These are phyloP conservation scores for Alternaria burnsii DNA, from an alignment of 2,329 filamentous ascomycete genomes.

Conservation along the genomic window DNA sequence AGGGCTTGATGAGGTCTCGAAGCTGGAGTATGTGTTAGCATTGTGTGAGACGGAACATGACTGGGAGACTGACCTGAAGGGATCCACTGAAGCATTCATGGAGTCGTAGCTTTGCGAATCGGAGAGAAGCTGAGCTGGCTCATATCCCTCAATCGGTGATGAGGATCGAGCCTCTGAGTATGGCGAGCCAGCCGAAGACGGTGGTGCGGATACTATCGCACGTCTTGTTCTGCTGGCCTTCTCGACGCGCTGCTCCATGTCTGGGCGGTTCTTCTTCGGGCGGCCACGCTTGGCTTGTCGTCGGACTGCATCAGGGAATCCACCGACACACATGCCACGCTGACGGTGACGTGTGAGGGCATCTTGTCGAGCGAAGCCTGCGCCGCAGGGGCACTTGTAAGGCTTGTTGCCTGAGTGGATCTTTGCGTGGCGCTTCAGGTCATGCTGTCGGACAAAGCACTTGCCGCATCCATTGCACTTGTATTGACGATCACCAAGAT, in stretches of 20 bases:
- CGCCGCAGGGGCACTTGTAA: conserved; percentile 92
- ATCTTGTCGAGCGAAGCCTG: conserved; percentile 93
- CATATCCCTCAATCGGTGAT: conserved; percentile 36
- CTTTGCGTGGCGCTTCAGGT: conserved; percentile 95
- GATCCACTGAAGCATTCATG: conserved; percentile 40
- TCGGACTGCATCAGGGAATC: conserved; percentile 81
- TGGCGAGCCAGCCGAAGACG: conserved; percentile 48
- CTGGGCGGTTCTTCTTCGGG: conserved; percentile 69
- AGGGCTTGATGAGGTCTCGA: conserved; percentile 42
- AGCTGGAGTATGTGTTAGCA: conserved; percentile 37
- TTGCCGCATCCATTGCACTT: conserved; percentile 93
- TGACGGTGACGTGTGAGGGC: conserved; percentile 93
- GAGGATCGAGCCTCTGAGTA: conserved; percentile 43
- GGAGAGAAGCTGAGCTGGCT: conserved; percentile 31
- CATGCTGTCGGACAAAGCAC: conserved; percentile 95
- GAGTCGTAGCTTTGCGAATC: conserved; percentile 40
- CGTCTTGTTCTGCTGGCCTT: conserved; percentile 65
- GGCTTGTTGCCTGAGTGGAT: conserved; percentile 97
- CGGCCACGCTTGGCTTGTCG: conserved; percentile 73
- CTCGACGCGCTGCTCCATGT: conserved; percentile 64
- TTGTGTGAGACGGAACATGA: neutral
- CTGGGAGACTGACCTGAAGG: conserved; percentile 35
- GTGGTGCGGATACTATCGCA: conserved; percentile 44
- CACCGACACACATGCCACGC: conserved; percentile 94
- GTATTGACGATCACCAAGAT: conserved; percentile 95